phyloP scores from a whole-genome alignment of 352 stramenopile species.

The Globisporangium barbulae region DNA sequence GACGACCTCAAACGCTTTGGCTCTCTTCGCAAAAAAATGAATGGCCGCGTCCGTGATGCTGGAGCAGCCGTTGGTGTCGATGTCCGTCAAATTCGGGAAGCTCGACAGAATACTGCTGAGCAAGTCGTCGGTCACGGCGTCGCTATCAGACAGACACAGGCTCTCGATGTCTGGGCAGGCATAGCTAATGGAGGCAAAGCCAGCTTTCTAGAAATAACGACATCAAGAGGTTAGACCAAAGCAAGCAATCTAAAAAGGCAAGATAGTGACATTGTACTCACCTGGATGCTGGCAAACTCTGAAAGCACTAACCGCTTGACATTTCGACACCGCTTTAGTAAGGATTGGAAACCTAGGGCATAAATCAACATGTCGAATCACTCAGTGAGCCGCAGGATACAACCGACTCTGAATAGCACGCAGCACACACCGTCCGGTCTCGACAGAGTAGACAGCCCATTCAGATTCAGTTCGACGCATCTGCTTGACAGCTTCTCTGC shows the following conservation, averaged over 20 bases:
- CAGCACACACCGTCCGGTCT: slow-evolving; percentile 28
- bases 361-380: not conserved
- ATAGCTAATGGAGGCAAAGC: slow-evolving; percentile 27
- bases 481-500: slow-evolving; percentile 32
- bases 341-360: slow-evolving; percentile 27
- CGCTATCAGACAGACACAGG: slow-evolving; percentile 41
- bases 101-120: slow-evolving; percentile 27
- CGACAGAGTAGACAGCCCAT: slow-evolving; percentile 27
- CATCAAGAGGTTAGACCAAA: not conserved
- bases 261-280: slow-evolving; percentile 16
- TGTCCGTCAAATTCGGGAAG: slow-evolving; percentile 33
- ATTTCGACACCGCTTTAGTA: slow-evolving; percentile 37
- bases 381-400: no score
- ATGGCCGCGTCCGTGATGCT: slow-evolving; percentile 58
- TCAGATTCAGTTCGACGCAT: slow-evolving; percentile 49
- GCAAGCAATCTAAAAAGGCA: slow-evolving; percentile 6
- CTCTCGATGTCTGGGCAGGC: slow-evolving; percentile 26
- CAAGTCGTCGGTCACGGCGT: slow-evolving; percentile 53
- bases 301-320: slow-evolving; percentile 40
- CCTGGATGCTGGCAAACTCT: slow-evolving; percentile 33
- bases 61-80: slow-evolving; percentile 49
- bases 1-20: slow-evolving; percentile 29
- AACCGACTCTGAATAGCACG: not conserved
- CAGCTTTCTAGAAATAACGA: slow-evolving; percentile 40
- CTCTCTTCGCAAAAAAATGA: slow-evolving; percentile 36